A percentile compares a stretch with the other conserved stretches of the same genome.
Conservation (phyloP, 306 rosid genomes). For the Dryas octopetala region DNA sequence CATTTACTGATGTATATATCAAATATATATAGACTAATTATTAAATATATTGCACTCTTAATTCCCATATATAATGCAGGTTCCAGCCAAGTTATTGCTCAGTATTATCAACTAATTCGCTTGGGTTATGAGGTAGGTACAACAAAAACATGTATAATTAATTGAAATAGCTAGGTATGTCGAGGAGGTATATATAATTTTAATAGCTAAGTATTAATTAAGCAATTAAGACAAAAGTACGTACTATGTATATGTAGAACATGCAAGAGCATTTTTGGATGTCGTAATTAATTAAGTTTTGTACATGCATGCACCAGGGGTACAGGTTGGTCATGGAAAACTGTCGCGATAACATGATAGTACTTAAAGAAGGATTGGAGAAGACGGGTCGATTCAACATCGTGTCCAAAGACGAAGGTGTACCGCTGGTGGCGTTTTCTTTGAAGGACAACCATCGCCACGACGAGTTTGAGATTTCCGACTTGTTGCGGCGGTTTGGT, state of each 20-base stretch:
- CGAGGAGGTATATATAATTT: too few species aligned
- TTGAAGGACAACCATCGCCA: constrained; percentile 58
- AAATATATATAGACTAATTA: background rate
- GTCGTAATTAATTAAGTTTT: background rate
- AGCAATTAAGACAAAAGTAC: too few species aligned
- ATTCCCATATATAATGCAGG: constrained; percentile 44
- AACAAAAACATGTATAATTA: background rate
- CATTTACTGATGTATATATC: background rate
- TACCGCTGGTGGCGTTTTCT: constrained; percentile 86
- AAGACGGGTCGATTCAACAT: constrained; percentile 65
- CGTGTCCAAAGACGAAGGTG: constrained; percentile 79
- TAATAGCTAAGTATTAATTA: too few species aligned
- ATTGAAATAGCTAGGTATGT: too few species aligned
- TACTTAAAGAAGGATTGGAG: constrained; percentile 71
- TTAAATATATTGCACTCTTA: too few species aligned
- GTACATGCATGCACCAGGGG: constrained; percentile 40
- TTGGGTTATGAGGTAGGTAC: constrained; percentile 67
- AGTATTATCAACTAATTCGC: constrained; percentile 88
- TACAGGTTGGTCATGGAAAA: constrained; percentile 87
- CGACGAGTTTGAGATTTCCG: constrained; percentile 75
- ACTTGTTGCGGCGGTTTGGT: constrained; percentile 67
- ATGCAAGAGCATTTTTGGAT: background rate
- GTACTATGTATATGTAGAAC: too few species aligned
- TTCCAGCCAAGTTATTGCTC: constrained; percentile 93
- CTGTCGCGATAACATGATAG: constrained; percentile 83